Conservation (phyloP, 1,284 basidiomycete genomes). For the Veloboletus limbatus region DNA sequence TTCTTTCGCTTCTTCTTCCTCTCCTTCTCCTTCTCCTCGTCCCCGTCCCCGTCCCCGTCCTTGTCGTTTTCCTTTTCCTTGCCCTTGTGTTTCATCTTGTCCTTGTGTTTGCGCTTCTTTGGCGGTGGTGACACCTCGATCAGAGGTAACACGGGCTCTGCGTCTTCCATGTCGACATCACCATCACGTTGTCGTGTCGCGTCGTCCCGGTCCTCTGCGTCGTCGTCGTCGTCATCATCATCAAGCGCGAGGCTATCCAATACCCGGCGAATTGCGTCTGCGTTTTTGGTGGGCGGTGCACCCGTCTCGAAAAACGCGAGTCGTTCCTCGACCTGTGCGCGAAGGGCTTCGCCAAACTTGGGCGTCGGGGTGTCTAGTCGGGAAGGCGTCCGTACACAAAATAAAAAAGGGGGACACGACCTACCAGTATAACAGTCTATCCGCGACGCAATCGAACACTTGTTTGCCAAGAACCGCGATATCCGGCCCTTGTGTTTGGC, state of each 20-base stretch:
- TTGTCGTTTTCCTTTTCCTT: constrained; percentile 1
- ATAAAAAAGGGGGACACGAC: constrained; percentile 21
- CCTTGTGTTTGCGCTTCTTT: constrained; percentile 39
- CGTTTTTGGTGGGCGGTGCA: constrained; percentile 78
- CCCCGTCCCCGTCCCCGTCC: too few species aligned
- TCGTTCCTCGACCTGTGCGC: constrained; percentile 94
- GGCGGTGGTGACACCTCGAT: constrained; percentile 53
- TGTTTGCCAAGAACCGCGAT: constrained; percentile 97
- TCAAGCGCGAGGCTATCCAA: constrained; percentile 76
- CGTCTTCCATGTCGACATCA: constrained; percentile 49
- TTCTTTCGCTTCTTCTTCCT: constrained; percentile 32
- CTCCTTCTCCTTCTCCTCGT: neutral
- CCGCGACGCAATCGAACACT: constrained; percentile 96
- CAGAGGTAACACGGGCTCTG: constrained; percentile 49
- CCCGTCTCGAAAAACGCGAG: constrained; percentile 94
- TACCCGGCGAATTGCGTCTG: constrained; percentile 88
- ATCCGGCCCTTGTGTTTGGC: constrained; percentile 98
- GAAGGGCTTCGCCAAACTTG: constrained; percentile 94
- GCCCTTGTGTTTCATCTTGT: constrained; percentile 13
- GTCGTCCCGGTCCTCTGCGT: constrained; percentile 64
- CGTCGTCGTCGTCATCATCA: constrained; percentile 69
- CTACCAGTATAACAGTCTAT: constrained; percentile 96
- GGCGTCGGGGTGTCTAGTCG: constrained; percentile 76
- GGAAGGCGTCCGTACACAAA: neutral
- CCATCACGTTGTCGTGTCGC: neutral